Percentiles rank a stretch among this genome's conserved stretches.
Conservation (phyloP, 371 early-diverging fungal species). For the Syncephalastrum racemosum region DNA sequence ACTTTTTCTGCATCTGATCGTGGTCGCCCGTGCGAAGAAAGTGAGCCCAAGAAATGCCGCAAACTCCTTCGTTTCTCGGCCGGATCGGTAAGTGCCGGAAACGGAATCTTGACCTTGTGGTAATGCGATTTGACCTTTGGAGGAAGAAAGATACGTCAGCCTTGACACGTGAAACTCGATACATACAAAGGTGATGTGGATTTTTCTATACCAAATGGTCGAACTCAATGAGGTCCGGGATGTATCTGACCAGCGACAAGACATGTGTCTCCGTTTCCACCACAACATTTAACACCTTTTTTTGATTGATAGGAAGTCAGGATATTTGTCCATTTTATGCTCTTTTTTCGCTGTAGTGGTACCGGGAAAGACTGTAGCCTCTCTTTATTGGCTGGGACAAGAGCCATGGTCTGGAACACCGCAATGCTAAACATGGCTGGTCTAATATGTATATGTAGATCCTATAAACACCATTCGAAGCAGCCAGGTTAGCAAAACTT, state of each 20-base stretch:
- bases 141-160: not conserved
- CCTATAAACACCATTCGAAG: not conserved
- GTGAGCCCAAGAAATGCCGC: constrained; percentile 26
- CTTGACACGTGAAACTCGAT: constrained; percentile 3
- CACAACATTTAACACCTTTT: constrained; percentile 52
- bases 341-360: not conserved
- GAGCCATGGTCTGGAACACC: constrained; percentile 28
- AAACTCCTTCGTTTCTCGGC: constrained; percentile 36
- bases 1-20: constrained; percentile 48
- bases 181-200: not conserved
- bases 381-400: constrained; percentile 9
- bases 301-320: not conserved
- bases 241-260: constrained; percentile 51
- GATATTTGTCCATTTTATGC: not conserved
- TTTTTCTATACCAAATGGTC: constrained; percentile 50
- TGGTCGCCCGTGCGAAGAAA: constrained; percentile 21
- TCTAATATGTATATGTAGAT: not conserved
- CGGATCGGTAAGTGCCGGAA: constrained; percentile 36
- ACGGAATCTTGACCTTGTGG: constrained; percentile 42
- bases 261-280: constrained; percentile 49
- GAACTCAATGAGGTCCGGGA: constrained; percentile 62
- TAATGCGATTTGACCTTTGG: constrained; percentile 43
- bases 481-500: no score
- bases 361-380: constrained; percentile 8
- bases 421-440: constrained; percentile 21